Percentiles rank a stretch among this genome's conserved stretches.
These are phyloP conservation scores for Peribolospora kevripleyi DNA, from an alignment of 768 basidiomycete species.

Conservation along the genomic window DNA sequence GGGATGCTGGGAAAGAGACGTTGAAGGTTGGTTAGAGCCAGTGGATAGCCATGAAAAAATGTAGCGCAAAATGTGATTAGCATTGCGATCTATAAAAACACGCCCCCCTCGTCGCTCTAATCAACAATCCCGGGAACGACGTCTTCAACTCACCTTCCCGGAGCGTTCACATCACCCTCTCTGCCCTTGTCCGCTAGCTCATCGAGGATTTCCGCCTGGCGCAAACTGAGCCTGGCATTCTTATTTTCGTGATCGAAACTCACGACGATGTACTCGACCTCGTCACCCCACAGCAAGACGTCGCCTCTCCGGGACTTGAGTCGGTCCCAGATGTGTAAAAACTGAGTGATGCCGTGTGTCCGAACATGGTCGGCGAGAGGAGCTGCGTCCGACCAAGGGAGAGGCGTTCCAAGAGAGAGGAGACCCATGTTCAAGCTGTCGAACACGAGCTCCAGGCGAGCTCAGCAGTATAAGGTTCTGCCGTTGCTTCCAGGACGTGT, in stretches of 20 bases:
- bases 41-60: neutral
- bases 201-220: slow-evolving; percentile 75
- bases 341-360: slow-evolving; percentile 79
- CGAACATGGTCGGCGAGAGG: slow-evolving; percentile 71
- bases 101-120: neutral
- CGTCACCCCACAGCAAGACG: slow-evolving; percentile 90
- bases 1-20: slow-evolving; percentile 38
- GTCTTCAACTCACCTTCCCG: neutral
- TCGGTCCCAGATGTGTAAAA: slow-evolving; percentile 74
- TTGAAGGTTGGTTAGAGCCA: neutral
- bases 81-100: neutral
- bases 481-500: too few species aligned
- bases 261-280: slow-evolving; percentile 97
- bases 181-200: slow-evolving; percentile 32
- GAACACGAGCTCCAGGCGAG: too few species aligned
- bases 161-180: slow-evolving; percentile 25
- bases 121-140: neutral
- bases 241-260: slow-evolving; percentile 51
- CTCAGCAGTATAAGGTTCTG: too few species aligned
- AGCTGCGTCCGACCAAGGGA: slow-evolving; percentile 74
- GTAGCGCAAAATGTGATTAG: neutral
- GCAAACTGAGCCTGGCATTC: slow-evolving; percentile 69
- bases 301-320: slow-evolving; percentile 78
- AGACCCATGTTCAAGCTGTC: slow-evolving; percentile 44
- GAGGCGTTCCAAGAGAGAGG: slow-evolving; percentile 71